These are phyloP conservation scores for Berberis thunbergii DNA, from an alignment of 164 flowering plant genomes.

Conservation along the genomic window DNA sequence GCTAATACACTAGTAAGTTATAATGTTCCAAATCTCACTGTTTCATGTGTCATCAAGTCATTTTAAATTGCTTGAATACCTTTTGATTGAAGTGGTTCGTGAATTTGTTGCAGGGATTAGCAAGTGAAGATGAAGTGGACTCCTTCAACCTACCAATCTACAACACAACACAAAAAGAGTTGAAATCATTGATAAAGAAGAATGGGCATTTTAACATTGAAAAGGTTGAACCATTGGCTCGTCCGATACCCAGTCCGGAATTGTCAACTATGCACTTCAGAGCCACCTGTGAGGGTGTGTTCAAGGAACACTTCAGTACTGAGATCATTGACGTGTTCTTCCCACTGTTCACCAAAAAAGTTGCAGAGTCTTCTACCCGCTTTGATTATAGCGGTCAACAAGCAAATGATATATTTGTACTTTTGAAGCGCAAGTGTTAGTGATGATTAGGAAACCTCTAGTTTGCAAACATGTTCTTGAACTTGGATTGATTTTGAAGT, in stretches of 20 bases:
- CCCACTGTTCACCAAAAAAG: constrained; percentile 4
- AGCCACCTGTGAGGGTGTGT: constrained; percentile 11
- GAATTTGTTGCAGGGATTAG: constrained; percentile 9
- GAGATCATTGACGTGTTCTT: constrained; percentile 31
- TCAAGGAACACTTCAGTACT: constrained; percentile 34
- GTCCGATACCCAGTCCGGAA: too few species aligned
- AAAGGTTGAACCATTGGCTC: neutral
- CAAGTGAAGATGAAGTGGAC: constrained; percentile 12
- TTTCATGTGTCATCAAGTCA: neutral
- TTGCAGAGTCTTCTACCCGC: neutral
- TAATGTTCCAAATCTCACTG: neutral
- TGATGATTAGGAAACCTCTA: neutral
- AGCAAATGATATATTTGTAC: neutral
- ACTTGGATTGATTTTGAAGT: too few species aligned
- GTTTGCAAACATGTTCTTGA: too few species aligned
- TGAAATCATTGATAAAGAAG: constrained; percentile 1
- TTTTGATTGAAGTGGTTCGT: neutral
- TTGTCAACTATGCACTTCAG: neutral
- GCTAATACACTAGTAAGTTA: too few species aligned
- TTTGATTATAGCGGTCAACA: neutral
- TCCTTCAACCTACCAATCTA: constrained; percentile 20
- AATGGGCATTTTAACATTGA: constrained; percentile 12
- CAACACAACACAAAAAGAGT: constrained; percentile 5
- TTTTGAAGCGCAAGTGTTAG: constrained; percentile 10
- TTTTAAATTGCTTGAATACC: neutral